A percentile compares a stretch with the other conserved stretches of the same genome.
phyloP scores from a whole-genome alignment of 164 flowering plant genomes.

The Sextonia rubra region DNA sequence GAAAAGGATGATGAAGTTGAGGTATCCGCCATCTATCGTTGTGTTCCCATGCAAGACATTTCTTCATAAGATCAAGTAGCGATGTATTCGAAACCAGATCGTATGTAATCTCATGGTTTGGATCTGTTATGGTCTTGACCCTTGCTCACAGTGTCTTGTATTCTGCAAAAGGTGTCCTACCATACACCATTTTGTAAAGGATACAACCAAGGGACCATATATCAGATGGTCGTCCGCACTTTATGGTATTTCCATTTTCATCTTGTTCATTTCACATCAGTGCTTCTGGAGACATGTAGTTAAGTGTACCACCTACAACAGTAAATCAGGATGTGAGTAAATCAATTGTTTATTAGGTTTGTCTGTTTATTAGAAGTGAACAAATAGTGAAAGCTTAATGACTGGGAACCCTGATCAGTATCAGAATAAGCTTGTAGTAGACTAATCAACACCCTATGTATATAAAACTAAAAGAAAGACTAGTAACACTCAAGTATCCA shows the following conservation, averaged over 20 bases:
- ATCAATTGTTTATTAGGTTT: not conserved
- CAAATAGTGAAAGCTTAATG: no score
- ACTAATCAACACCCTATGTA: no score
- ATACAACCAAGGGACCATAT: slow-evolving; percentile 99
- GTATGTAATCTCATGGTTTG: slow-evolving; percentile 69
- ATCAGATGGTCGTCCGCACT: slow-evolving; percentile 96
- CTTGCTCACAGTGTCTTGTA: slow-evolving; percentile 97
- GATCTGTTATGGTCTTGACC: slow-evolving; percentile 89
- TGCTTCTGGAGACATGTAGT: slow-evolving; percentile 99
- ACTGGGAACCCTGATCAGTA: no score
- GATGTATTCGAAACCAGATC: slow-evolving; percentile 72
- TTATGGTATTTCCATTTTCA: slow-evolving; percentile 76
- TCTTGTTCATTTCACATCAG: slow-evolving; percentile 95
- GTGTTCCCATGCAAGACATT: slow-evolving; percentile 93
- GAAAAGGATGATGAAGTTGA: slow-evolving; percentile 82
- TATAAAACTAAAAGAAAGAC: no score
- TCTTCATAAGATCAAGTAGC: slow-evolving; percentile 92
- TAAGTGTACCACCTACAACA: slow-evolving; percentile 80
- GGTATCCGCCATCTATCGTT: slow-evolving; percentile 90
- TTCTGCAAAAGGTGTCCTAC: slow-evolving; percentile 91
- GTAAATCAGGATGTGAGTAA: not conserved
- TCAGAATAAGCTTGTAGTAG: no score
- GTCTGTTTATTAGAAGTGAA: no score
- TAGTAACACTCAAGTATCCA: no score
- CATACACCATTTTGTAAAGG: slow-evolving; percentile 95